Evolutionary conservation across 208 protist species (phyloP).

Genomic region (Spongospora subterranea): DNA sequence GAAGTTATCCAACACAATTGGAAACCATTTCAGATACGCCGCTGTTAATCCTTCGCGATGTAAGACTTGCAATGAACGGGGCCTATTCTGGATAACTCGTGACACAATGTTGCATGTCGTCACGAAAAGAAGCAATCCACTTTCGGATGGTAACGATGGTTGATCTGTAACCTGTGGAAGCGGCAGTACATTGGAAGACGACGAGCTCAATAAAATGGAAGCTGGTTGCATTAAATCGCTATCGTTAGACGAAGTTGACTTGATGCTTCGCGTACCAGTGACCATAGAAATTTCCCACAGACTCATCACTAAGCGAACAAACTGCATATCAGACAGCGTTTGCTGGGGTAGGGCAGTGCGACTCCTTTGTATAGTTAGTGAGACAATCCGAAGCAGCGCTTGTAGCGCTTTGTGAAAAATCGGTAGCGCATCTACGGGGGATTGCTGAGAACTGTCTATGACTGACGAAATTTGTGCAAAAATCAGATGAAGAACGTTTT

Average conservation of each 20-base stretch:
- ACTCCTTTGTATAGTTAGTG: neutral
- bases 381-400: neutral
- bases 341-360: neutral
- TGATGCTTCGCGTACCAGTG: too few species aligned
- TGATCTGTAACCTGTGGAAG: too few species aligned
- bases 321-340: neutral
- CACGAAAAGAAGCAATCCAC: constrained; percentile 13
- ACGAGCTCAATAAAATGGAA: too few species aligned
- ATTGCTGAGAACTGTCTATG: neutral
- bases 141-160: neutral
- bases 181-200: too few species aligned
- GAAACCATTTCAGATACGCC: constrained; percentile 11
- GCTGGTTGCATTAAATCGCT: too few species aligned
- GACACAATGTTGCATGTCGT: constrained; percentile 34
- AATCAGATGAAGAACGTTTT: neutral
- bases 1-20: neutral
- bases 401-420: neutral
- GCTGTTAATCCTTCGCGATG: constrained; percentile 29
- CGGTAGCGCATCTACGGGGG: neutral
- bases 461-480: neutral
- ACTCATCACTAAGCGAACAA: neutral
- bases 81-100: constrained; percentile 29
- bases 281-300: neutral
- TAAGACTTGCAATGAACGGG: constrained; percentile 5
- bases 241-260: too few species aligned